Evolutionary conservation across 2,329 filamentous ascomycete genomes (phyloP).

Genomic region (Microdochium paspali): DNA sequence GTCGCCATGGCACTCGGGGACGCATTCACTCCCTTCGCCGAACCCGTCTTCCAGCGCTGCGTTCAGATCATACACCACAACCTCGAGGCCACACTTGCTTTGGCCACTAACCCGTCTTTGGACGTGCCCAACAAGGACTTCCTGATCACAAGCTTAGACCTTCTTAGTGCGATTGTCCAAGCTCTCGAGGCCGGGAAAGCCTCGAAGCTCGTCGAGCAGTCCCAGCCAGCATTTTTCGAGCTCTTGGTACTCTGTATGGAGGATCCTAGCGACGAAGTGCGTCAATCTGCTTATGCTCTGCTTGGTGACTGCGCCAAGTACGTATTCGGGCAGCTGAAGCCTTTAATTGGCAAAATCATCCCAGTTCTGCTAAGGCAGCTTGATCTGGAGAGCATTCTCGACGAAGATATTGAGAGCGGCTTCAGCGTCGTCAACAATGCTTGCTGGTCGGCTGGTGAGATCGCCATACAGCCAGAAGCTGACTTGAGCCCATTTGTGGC

Average conservation of each 20-base stretch:
- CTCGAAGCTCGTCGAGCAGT: conserved; percentile 63
- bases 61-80: conserved; percentile 88
- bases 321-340: conserved; percentile 72
- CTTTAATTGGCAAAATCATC: conserved; percentile 63
- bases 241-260: conserved; percentile 88
- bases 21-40: conserved; percentile 75
- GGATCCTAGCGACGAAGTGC: conserved; percentile 81
- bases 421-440: conserved; percentile 97
- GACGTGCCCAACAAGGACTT: conserved; percentile 95
- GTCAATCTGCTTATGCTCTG: conserved; percentile 90
- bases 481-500: conserved; percentile 70
- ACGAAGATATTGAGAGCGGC: conserved; percentile 73
- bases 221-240: conserved; percentile 81
- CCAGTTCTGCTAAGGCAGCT: conserved; percentile 81
- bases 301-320: conserved; percentile 93
- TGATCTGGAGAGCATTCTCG: conserved; percentile 65
- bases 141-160: conserved; percentile 85
- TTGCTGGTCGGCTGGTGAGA: conserved; percentile 93
- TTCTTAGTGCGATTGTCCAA: conserved; percentile 88
- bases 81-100: conserved; percentile 68
- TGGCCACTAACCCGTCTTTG: conserved; percentile 55
- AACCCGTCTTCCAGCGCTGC: conserved; percentile 79
- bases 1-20: conserved; percentile 79
- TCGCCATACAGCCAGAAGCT: conserved; percentile 69
- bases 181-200: conserved; percentile 68